Conservation (phyloP, 495 filamentous ascomycete species). For the Durotheca rogersii region DNA sequence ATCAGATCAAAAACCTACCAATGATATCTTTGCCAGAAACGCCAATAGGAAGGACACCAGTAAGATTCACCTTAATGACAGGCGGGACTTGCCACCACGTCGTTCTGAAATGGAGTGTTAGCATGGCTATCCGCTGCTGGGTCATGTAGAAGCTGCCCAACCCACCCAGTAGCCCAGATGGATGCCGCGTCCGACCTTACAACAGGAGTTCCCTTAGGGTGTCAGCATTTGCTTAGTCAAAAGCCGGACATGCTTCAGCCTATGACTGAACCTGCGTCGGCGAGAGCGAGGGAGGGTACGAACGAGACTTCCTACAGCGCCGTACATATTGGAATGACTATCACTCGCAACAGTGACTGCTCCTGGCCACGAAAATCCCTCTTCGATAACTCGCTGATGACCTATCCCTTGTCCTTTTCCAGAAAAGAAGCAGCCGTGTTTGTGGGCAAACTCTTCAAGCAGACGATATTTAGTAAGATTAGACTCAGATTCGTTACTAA, state of each 20-base stretch:
- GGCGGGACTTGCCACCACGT: constrained; percentile 76
- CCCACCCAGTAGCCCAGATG: constrained; percentile 83
- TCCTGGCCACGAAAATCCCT: constrained; percentile 73
- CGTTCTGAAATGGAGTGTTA: too few relatives aligned
- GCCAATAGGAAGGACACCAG: constrained; percentile 70
- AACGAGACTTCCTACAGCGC: constrained; percentile 65
- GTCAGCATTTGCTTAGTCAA: too few relatives aligned
- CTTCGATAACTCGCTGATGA: constrained; percentile 88
- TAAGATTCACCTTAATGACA: constrained; percentile 76
- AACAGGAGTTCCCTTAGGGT: constrained; percentile 69
- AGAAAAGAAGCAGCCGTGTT: constrained; percentile 62
- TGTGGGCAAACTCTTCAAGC: constrained; percentile 83
- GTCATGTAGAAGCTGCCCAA: constrained; percentile 55
- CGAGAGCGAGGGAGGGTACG: neutral
- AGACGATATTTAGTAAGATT: constrained; percentile 83
- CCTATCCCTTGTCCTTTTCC: constrained; percentile 70
- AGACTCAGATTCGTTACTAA: constrained; percentile 79
- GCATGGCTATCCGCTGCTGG: too few relatives aligned
- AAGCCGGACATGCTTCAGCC: too few relatives aligned
- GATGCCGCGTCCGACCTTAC: constrained; percentile 84
- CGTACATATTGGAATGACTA: constrained; percentile 87
- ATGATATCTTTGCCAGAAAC: constrained; percentile 97
- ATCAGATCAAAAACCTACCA: too few relatives aligned
- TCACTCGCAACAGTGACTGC: constrained; percentile 81
- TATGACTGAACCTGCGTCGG: neutral